Percentiles rank a stretch among this genome's conserved stretches.
Evolutionary conservation across 2,329 filamentous ascomycete genomes (phyloP).

Genomic region (Monascus ruber): DNA sequence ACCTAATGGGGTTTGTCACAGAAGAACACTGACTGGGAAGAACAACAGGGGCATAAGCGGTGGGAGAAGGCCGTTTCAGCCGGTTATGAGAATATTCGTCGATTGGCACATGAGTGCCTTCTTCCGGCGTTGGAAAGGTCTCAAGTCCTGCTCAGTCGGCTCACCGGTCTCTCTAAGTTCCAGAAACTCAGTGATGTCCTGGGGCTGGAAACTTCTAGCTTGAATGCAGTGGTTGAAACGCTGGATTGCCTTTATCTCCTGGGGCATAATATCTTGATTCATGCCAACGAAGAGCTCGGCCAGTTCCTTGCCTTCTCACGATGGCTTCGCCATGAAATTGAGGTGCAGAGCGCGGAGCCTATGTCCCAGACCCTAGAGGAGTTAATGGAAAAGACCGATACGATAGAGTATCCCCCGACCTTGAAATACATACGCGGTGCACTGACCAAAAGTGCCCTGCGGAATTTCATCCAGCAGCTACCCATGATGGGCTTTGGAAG

Average conservation of each 20-base stretch:
- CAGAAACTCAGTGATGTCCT: constrained; percentile 56
- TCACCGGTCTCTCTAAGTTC: constrained; percentile 74
- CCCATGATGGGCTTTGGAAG: constrained; percentile 22
- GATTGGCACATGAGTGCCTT: constrained; percentile 74
- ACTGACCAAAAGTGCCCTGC: constrained; percentile 55
- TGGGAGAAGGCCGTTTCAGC: constrained; percentile 82
- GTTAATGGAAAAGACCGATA: constrained; percentile 62
- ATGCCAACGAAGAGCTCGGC: constrained; percentile 63
- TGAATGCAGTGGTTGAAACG: constrained; percentile 53
- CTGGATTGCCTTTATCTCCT: constrained; percentile 65
- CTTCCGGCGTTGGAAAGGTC: constrained; percentile 79
- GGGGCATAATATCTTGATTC: constrained; percentile 59
- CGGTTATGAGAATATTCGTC: constrained; percentile 65
- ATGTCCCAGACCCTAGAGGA: constrained; percentile 53
- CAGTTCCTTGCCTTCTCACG: constrained; percentile 68
- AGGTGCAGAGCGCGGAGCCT: constrained; percentile 57
- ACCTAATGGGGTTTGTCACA: constrained; percentile 1
- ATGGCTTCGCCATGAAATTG: constrained; percentile 78
- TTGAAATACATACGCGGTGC: constrained; percentile 66
- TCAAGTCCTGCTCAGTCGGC: constrained; percentile 65
- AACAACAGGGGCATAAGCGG: constrained; percentile 66
- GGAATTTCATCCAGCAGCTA: constrained; percentile 40
- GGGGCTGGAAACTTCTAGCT: constrained; percentile 53
- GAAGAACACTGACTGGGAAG: constrained; percentile 6
- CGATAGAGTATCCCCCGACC: constrained; percentile 61